Percentiles rank a stretch among this genome's conserved stretches.
Conservation (phyloP, 345 rosid species). For the Stellera chamaejasme region DNA sequence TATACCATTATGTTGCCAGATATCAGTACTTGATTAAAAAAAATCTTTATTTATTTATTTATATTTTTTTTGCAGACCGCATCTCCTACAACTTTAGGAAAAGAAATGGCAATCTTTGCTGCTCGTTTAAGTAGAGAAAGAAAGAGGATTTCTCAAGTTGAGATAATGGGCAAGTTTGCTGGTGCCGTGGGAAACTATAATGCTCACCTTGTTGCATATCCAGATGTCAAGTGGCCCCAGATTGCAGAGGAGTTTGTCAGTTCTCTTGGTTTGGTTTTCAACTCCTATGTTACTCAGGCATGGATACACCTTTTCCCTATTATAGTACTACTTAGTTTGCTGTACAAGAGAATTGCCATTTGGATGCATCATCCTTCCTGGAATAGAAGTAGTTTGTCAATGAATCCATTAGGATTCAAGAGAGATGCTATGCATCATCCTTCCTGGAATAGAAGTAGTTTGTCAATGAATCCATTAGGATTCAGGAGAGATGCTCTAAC, state of each 20-base stretch:
- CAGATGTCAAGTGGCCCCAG: constrained; percentile 62
- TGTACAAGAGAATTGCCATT: background rate
- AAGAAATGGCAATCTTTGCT: constrained; percentile 90
- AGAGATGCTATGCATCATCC: background rate
- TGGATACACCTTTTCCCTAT: background rate
- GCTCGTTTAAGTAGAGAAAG: constrained; percentile 75
- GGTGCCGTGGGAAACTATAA: constrained; percentile 98
- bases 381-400: background rate
- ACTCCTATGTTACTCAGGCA: constrained; percentile 92
- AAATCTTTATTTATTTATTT: no score
- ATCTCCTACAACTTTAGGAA: constrained; percentile 88
- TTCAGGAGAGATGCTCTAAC: no score
- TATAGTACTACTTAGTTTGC: background rate
- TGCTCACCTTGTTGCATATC: constrained; percentile 88
- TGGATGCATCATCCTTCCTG: background rate
- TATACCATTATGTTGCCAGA: background rate
- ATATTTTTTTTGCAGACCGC: constrained; percentile 67
- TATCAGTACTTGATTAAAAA: constrained; percentile 1
- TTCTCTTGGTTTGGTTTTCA: constrained; percentile 78
- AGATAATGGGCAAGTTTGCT: constrained; percentile 87
- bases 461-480: background rate
- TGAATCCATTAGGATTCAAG: background rate
- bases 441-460: background rate
- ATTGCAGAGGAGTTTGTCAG: constrained; percentile 74
- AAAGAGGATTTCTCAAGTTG: constrained; percentile 56